phyloP scores from a whole-genome alignment of 2,329 filamentous ascomycete species.

The Verticillium isaacii region DNA sequence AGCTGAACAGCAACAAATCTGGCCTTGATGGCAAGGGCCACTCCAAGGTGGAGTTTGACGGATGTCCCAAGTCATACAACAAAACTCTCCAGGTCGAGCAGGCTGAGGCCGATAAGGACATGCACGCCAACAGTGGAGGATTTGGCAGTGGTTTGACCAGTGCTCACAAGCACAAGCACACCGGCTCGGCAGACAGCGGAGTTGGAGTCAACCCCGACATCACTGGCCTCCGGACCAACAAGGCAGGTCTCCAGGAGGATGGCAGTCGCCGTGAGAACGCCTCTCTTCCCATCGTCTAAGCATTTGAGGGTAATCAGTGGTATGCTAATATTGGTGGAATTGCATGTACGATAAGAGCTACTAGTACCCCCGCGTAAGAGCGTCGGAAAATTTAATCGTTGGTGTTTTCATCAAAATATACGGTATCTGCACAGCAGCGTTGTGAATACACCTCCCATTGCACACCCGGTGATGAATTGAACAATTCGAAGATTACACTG shows the following conservation, averaged over 20 bases:
- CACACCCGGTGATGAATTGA: too few species aligned
- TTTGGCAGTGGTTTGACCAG: too few species aligned
- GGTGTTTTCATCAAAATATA: too few species aligned
- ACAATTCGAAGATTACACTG: too few species aligned
- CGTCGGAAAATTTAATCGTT: too few species aligned
- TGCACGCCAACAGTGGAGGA: background rate
- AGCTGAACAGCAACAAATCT: conserved; percentile 44
- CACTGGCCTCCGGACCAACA: background rate
- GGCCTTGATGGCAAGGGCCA: conserved; percentile 48
- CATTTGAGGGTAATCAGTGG: too few species aligned
- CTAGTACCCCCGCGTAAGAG: too few species aligned
- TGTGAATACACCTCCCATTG: too few species aligned
- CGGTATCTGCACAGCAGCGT: too few species aligned
- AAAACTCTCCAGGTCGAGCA: conserved; percentile 11
- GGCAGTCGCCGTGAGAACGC: background rate
- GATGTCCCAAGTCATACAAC: conserved; percentile 49
- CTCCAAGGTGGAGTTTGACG: conserved; percentile 51
- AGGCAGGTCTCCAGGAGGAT: background rate
- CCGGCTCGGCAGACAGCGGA: background rate
- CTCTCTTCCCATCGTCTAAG: background rate
- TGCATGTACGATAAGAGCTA: background rate
- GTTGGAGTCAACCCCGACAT: background rate
- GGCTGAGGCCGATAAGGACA: background rate
- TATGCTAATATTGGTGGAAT: too few species aligned
- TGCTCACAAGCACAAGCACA: background rate